Evolutionary conservation across 768 basidiomycete genomes (phyloP), one percentile per base, ranked within the genome.

Genomic region (Psilocybe azurescens): DNA sequence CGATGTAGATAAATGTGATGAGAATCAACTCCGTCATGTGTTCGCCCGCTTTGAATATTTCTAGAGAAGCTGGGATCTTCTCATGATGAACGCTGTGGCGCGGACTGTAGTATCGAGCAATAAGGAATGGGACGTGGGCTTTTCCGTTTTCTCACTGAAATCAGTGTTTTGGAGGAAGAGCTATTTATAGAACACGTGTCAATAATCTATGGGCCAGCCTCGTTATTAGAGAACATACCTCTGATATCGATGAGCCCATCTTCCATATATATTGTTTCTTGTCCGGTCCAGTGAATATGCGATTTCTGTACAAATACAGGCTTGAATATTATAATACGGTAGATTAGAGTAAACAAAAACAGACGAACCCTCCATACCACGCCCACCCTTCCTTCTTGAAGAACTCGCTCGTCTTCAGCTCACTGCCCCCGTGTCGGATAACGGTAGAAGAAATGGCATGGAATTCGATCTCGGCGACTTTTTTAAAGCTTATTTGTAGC

Each of bases 1-100:
- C 70, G n/a, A 67, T 57, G 53, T 72, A 72, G 14, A 69, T 56
- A 55, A 72, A 70, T 2, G 69, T 70, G 33, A 69, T 63, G 6
- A 72, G 29, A 10, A 72, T 70, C 28, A 65, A 56, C 18, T 70
- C 69, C 3, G 62, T 29, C 61, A 72, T 67, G 24, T 69, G 62
- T 50, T 67, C 65, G 1, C 68, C 71, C 13, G 55, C 56, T 0
- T 63, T 59, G 33, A 67, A 69, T 14, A 70, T 70, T 46, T 71
- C 70, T 2, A 70, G 56, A 20, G 58, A 68, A 2, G 70, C 60
- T 10, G 67, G 70, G 0, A 56, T 49, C 8, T 54, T 59, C 11
- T 54, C 3, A 10, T 47, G 58, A 39, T 41, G 20, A 29, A 18
- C 32, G 7, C 48, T 32, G 48, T 52, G 50, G 49, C 53, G 53